Conservation (phyloP, 345 rosid species). For the Lepidium sativum region DNA sequence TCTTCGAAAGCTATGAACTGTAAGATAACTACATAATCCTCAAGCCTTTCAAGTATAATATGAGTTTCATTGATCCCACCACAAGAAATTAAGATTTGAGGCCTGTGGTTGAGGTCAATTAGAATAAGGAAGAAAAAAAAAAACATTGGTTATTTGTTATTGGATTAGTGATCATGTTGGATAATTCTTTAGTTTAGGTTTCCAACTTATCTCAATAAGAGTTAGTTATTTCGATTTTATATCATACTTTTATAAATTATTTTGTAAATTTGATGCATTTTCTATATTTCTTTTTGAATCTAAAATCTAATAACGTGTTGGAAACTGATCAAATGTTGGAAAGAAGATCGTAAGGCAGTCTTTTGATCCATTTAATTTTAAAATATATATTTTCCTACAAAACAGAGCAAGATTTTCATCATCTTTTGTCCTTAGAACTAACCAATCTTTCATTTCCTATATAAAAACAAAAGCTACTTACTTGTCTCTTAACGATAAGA, state of each 20-base stretch:
- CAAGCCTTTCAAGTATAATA: background rate
- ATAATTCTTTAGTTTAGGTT: no score
- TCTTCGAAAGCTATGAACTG: no score
- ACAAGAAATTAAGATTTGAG: background rate
- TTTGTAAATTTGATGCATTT: background rate
- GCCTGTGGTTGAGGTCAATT: background rate
- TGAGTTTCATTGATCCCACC: background rate
- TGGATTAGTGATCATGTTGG: no score
- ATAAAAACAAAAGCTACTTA: constrained; percentile 42
- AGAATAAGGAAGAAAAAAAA: no score
- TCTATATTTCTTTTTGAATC: background rate
- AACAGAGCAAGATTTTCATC: constrained; percentile 24
- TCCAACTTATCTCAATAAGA: no score
- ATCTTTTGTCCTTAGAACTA: constrained; percentile 35
- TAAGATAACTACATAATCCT: background rate
- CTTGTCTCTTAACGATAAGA: constrained; percentile 25
- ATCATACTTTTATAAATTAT: background rate
- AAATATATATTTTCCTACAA: constrained; percentile 15
- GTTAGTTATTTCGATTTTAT: no score
- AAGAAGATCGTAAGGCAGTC: constrained; percentile 20
- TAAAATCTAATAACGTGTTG: constrained; percentile 7
- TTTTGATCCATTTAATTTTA: background rate
- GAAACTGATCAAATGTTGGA: constrained; percentile 5
- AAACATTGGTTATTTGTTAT: background rate
- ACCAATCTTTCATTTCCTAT: constrained; percentile 27